A percentile compares a stretch with the other conserved stretches of the same genome.
Conservation (phyloP, 805 yeast genomes). For the Pichia californica region DNA sequence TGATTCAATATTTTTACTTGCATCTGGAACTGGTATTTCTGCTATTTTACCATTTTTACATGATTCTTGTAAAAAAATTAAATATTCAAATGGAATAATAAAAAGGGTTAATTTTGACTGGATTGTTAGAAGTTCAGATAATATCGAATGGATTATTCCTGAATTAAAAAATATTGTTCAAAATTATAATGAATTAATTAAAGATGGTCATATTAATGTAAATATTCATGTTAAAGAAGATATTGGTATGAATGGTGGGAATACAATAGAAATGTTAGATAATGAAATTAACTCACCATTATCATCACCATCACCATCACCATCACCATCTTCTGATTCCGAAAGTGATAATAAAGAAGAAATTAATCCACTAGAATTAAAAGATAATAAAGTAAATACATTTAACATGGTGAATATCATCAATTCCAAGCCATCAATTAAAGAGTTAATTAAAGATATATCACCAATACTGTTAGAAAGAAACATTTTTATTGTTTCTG, state of each 20-base stretch:
- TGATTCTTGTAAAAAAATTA: not conserved
- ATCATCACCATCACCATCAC: no score
- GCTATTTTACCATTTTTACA: not conserved
- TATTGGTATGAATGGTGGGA: not conserved
- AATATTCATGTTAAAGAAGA: conserved; percentile 13
- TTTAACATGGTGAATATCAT: conserved; percentile 1
- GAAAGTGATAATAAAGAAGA: not conserved
- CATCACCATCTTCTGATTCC: not conserved
- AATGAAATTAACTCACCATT: not conserved
- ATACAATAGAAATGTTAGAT: not conserved
- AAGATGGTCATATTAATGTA: conserved; percentile 11
- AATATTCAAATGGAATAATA: not conserved
- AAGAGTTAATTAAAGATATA: conserved; percentile 15
- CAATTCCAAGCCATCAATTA: conserved; percentile 15
- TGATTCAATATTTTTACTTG: conserved; percentile 35
- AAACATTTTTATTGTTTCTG: conserved; percentile 41
- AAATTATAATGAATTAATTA: conserved; percentile 24
- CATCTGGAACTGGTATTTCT: conserved; percentile 44
- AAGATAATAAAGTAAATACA: not conserved
- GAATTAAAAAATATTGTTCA: conserved; percentile 33
- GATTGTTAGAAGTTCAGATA: conserved; percentile 26
- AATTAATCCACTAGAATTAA: not conserved
- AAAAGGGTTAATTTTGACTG: not conserved
- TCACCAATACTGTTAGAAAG: conserved; percentile 26
- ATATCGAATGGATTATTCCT: conserved; percentile 34